Percentiles rank a stretch among this genome's conserved stretches.
These are phyloP conservation scores for Tricholoma furcatifolium DNA, from an alignment of 768 basidiomycete species.

Conservation along the genomic window DNA sequence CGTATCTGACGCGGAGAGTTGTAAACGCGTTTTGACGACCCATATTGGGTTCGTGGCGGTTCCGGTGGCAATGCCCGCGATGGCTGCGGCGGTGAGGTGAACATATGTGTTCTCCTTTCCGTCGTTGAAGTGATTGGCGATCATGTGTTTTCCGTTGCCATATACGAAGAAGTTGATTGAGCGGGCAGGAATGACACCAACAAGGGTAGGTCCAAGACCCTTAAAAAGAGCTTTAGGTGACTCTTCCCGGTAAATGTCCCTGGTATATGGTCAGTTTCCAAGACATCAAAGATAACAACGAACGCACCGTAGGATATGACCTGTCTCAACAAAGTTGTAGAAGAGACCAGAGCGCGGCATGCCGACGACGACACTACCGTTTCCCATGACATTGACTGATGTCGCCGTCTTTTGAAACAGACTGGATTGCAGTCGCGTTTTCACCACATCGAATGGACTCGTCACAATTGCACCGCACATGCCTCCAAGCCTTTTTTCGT, in stretches of 20 bases:
- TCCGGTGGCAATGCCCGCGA: constrained; percentile 84
- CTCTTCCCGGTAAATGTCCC: constrained; percentile 87
- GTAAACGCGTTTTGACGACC: constrained; percentile 97
- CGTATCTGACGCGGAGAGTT: constrained; percentile 49
- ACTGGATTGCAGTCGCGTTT: constrained; percentile 93
- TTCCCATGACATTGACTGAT: constrained; percentile 37
- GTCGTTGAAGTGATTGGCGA: constrained; percentile 79
- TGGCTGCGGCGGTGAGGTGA: constrained; percentile 81
- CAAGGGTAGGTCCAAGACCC: constrained; percentile 90
- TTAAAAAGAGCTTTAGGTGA: constrained; percentile 89
- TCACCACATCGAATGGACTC: constrained; percentile 97
- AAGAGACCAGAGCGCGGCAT: constrained; percentile 57
- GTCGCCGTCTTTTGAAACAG: constrained; percentile 56
- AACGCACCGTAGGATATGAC: constrained; percentile 76
- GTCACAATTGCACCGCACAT: constrained; percentile 98
- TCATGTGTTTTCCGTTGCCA: constrained; percentile 91
- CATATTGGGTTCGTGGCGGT: constrained; percentile 97
- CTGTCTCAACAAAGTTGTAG: constrained; percentile 95
- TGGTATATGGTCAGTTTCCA: constrained; percentile 24
- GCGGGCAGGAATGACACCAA: constrained; percentile 93
- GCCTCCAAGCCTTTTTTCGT: constrained; percentile 71
- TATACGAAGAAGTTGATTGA: constrained; percentile 99
- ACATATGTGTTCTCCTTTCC: constrained; percentile 82
- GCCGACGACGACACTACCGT: constrained; percentile 34
- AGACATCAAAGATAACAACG: neutral